Evolutionary conservation across 305 asterid species (phyloP).

Genomic region (Solanum hybrid): DNA sequence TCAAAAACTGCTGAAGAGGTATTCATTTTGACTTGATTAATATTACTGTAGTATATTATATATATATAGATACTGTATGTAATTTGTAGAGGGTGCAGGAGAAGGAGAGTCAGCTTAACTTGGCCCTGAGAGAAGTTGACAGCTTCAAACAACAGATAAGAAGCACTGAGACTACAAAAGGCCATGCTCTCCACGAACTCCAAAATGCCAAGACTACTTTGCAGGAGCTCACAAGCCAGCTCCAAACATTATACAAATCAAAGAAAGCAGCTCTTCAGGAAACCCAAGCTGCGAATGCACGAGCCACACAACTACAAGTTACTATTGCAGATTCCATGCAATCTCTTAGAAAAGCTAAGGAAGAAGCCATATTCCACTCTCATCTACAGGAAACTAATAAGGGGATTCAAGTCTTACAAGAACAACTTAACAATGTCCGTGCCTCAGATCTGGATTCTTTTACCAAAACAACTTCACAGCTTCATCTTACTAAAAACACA

Average conservation of each 20-base stretch:
- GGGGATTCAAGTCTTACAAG: constrained; percentile 40
- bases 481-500: constrained; percentile 28
- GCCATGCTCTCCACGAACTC: constrained; percentile 49
- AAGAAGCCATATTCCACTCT: constrained; percentile 34
- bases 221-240: constrained; percentile 66
- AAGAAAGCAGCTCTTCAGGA: constrained; percentile 57
- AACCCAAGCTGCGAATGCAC: constrained; percentile 38
- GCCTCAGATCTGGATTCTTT: constrained; percentile 37
- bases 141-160: constrained; percentile 49
- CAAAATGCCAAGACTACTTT: constrained; percentile 49
- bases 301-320: constrained; percentile 34
- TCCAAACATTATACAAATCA: constrained; percentile 58
- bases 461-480: constrained; percentile 30
- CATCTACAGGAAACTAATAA: constrained; percentile 47
- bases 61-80: not conserved
- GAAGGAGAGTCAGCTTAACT: constrained; percentile 78
- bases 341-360: constrained; percentile 44
- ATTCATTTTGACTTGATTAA: not conserved
- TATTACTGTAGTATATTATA: not conserved
- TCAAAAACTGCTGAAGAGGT: constrained; percentile 67
- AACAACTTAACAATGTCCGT: constrained; percentile 45
- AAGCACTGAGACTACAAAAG: constrained; percentile 34
- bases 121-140: constrained; percentile 54
- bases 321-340: constrained; percentile 31
- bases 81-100: constrained; percentile 54